Evolutionary conservation across 163 green algal genomes (phyloP).

Genomic region (Coccomyxa subellipsoidea): DNA sequence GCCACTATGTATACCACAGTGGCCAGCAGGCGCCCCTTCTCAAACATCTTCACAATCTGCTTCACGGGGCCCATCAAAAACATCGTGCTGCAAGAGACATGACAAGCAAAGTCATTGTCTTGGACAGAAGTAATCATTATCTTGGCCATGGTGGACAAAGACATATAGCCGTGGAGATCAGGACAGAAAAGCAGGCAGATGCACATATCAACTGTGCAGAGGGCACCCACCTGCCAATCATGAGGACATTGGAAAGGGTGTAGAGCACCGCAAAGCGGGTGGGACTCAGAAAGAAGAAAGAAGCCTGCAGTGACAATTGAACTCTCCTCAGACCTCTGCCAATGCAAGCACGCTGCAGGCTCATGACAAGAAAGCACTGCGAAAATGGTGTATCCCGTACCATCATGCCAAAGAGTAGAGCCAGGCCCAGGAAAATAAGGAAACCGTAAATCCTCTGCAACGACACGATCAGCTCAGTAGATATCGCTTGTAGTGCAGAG

Average conservation of each 20-base stretch:
- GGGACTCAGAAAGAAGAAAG: slow-evolving; percentile 49
- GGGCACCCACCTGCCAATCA: slow-evolving; percentile 26
- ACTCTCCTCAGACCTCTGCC: neutral
- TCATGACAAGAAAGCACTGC: neutral
- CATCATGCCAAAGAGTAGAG: slow-evolving; percentile 49
- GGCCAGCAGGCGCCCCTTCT: slow-evolving; percentile 33
- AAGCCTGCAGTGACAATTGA: slow-evolving; percentile 21
- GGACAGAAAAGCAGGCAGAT: too few relatives aligned
- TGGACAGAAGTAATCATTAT: too few relatives aligned
- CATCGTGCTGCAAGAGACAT: slow-evolving; percentile 44
- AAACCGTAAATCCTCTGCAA: slow-evolving; percentile 38
- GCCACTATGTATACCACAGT: slow-evolving; percentile 34
- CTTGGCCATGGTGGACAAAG: too few relatives aligned
- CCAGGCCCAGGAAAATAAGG: slow-evolving; percentile 37
- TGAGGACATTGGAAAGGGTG: slow-evolving; percentile 35
- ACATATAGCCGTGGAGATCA: too few relatives aligned
- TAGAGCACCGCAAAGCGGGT: slow-evolving; percentile 44
- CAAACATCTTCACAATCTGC: slow-evolving; percentile 52
- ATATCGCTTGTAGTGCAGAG: too few relatives aligned
- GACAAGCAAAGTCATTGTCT: neutral
- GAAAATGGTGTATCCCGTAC: slow-evolving; percentile 14
- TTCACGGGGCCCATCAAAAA: slow-evolving; percentile 49
- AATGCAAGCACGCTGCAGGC: too few relatives aligned
- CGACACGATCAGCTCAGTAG: neutral
- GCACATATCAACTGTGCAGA: too few relatives aligned